Percentiles rank a stretch among this genome's conserved stretches.
These are phyloP conservation scores for Beauveria sp. DNA, from an alignment of 2,329 filamentous ascomycete species.

Conservation along the genomic window DNA sequence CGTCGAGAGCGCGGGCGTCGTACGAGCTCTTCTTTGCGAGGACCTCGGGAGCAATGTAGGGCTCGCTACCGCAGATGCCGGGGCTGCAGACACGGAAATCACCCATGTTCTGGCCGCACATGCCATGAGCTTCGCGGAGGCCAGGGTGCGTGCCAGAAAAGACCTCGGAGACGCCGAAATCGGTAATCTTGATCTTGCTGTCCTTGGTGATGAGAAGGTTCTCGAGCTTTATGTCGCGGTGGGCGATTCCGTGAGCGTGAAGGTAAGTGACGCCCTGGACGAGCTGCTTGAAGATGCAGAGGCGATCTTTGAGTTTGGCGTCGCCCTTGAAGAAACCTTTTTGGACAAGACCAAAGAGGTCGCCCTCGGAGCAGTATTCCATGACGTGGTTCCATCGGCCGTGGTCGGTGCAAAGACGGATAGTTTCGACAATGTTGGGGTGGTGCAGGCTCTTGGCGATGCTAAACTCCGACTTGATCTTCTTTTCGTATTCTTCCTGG, in stretches of 20 bases:
- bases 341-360: slow-evolving; percentile 68
- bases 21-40: slow-evolving; percentile 56
- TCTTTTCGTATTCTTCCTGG: slow-evolving; percentile 70
- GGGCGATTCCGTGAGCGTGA: slow-evolving; percentile 76
- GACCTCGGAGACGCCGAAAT: slow-evolving; percentile 85
- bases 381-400: slow-evolving; percentile 85
- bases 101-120: slow-evolving; percentile 67
- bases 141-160: slow-evolving; percentile 79
- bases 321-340: slow-evolving; percentile 59
- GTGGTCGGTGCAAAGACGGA: slow-evolving; percentile 66
- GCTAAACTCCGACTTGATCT: slow-evolving; percentile 86
- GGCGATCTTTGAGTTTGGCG: slow-evolving; percentile 59
- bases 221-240: slow-evolving; percentile 86
- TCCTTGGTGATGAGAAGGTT: slow-evolving; percentile 74
- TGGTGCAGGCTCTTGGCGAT: slow-evolving; percentile 80
- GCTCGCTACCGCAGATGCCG: slow-evolving; percentile 76
- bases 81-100: slow-evolving; percentile 65
- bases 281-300: slow-evolving; percentile 86
- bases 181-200: slow-evolving; percentile 81
- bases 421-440: slow-evolving; percentile 78
- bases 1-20: slow-evolving; percentile 73
- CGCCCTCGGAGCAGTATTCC: slow-evolving; percentile 81
- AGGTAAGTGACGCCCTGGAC: slow-evolving; percentile 76
- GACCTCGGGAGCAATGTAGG: slow-evolving; percentile 84
- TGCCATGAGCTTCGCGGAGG: slow-evolving; percentile 61